Evolutionary conservation across 768 basidiomycete genomes (phyloP).

Genomic region (Russula compacta): DNA sequence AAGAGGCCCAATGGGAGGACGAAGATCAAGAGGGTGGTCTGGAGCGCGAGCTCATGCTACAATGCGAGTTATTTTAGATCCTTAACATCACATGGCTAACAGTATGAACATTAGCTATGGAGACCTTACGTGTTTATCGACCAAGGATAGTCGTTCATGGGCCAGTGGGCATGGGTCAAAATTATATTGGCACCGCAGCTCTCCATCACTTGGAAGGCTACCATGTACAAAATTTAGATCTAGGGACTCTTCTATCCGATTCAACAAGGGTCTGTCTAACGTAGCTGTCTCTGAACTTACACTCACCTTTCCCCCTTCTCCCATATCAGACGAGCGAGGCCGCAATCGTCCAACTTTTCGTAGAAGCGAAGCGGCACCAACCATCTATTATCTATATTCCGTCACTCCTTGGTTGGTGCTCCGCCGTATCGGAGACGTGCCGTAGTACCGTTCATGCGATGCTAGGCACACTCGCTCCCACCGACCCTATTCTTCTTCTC

Average conservation of each 20-base stretch:
- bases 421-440: constrained; percentile 74
- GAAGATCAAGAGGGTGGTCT: constrained; percentile 73
- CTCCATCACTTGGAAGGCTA: constrained; percentile 94
- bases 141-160: constrained; percentile 84
- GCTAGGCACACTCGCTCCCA: constrained; percentile 84
- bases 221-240: constrained; percentile 87
- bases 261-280: constrained; percentile 64
- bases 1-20: constrained; percentile 94
- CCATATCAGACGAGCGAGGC: constrained; percentile 71
- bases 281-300: neutral
- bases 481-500: constrained; percentile 88
- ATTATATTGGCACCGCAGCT: constrained; percentile 80
- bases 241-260: constrained; percentile 82
- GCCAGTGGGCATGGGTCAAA: constrained; percentile 78
- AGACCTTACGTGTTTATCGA: constrained; percentile 81
- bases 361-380: constrained; percentile 95
- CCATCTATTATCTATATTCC: constrained; percentile 96
- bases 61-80: constrained; percentile 44
- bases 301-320: neutral
- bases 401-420: constrained; percentile 76
- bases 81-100: neutral
- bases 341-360: constrained; percentile 87
- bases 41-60: constrained; percentile 80
- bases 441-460: constrained; percentile 81
- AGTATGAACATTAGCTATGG: constrained; percentile 56